Percentiles rank a stretch among this genome's conserved stretches.
These are phyloP conservation scores for Diaporthe caulivora DNA, from an alignment of 2,329 filamentous ascomycete genomes.

Conservation along the genomic window DNA sequence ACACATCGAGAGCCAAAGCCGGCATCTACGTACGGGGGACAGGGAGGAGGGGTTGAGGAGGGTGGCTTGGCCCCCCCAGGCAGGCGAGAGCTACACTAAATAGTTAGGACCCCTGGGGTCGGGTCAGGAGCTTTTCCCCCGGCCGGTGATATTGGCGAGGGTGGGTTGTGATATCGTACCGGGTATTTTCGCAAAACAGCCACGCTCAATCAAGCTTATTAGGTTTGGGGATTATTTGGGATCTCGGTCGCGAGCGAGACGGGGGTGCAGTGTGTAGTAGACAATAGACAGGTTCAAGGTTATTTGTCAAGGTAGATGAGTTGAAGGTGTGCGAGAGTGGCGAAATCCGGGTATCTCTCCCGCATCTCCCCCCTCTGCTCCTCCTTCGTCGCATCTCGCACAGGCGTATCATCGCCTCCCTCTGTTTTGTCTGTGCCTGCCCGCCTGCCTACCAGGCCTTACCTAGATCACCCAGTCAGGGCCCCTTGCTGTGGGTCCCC, in stretches of 20 bases:
- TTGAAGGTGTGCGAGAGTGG: background rate
- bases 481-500: too few relatives aligned
- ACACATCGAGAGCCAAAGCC: too few relatives aligned
- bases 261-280: background rate
- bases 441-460: background rate
- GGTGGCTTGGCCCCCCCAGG: too few relatives aligned
- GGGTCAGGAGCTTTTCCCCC: slow-evolving; percentile 4
- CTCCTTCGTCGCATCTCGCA: background rate
- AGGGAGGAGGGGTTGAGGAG: background rate
- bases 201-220: too few relatives aligned
- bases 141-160: slow-evolving; percentile 1
- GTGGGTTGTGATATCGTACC: background rate
- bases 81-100: background rate
- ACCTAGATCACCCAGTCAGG: too few relatives aligned
- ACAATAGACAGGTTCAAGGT: too few relatives aligned
- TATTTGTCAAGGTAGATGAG: too few relatives aligned
- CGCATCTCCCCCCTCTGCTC: background rate
- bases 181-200: background rate
- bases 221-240: slow-evolving; percentile 9
- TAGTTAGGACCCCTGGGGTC: background rate
- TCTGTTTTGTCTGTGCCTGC: background rate
- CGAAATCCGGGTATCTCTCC: slow-evolving; percentile 9
- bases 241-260: slow-evolving; percentile 15
- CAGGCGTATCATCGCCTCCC: background rate
- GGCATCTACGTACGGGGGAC: too few relatives aligned